Evolutionary conservation across 1,284 basidiomycete species (phyloP).

Genomic region (Papiliotrema terrestris): DNA sequence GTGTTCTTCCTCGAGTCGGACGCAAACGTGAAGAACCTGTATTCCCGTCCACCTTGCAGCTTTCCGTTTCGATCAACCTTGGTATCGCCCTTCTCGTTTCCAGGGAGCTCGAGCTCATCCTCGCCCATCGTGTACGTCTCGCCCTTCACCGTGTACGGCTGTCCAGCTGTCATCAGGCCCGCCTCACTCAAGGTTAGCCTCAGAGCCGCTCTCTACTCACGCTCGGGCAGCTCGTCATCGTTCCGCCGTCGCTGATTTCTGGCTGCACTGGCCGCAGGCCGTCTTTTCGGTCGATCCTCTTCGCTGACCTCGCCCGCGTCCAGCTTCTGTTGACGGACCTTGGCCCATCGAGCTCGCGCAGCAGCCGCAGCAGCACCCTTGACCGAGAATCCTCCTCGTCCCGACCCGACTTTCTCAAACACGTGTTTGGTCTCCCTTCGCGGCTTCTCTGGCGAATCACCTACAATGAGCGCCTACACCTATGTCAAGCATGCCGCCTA

Average conservation of each 20-base stretch:
- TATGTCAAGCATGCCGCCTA: background rate
- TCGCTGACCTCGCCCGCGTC: slow-evolving; percentile 41
- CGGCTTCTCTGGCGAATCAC: background rate
- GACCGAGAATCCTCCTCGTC: slow-evolving; percentile 45
- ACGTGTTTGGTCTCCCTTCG: slow-evolving; percentile 18
- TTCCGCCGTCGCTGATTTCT: no score
- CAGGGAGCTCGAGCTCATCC: slow-evolving; percentile 80
- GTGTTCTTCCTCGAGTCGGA: slow-evolving; percentile 73
- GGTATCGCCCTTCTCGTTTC: slow-evolving; percentile 81
- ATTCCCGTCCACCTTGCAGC: slow-evolving; percentile 78
- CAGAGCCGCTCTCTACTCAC: slow-evolving; percentile 2
- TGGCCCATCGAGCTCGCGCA: slow-evolving; percentile 45
- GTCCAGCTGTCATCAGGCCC: slow-evolving; percentile 14
- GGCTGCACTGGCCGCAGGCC: background rate
- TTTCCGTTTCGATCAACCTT: slow-evolving; percentile 86
- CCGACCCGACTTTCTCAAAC: slow-evolving; percentile 33
- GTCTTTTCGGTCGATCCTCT: slow-evolving; percentile 11
- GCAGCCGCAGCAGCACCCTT: slow-evolving; percentile 46
- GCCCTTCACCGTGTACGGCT: slow-evolving; percentile 57
- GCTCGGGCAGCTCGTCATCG: slow-evolving; percentile 21
- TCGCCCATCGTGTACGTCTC: slow-evolving; percentile 73
- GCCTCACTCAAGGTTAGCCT: background rate
- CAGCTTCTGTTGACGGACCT: slow-evolving; percentile 36
- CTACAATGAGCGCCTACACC: background rate
- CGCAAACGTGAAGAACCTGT: slow-evolving; percentile 83